Evolutionary conservation across 306 rosid species (phyloP).

Genomic region (Begonia masoniana): DNA sequence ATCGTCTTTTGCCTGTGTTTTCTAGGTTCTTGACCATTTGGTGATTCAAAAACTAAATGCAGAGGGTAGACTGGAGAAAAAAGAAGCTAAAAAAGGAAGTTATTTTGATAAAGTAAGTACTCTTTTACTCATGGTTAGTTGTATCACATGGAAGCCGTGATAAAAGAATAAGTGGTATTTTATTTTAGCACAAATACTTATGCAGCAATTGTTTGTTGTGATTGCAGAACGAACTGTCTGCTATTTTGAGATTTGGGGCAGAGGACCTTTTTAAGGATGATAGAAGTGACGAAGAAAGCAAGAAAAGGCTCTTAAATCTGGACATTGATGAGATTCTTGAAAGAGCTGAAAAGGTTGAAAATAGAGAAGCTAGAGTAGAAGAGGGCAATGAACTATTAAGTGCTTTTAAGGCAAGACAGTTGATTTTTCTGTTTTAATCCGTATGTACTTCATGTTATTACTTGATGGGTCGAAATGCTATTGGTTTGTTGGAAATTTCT

Average conservation of each 20-base stretch:
- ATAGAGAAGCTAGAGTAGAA: slow-evolving; percentile 64
- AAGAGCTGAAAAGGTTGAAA: slow-evolving; percentile 99
- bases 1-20: slow-evolving; percentile 16
- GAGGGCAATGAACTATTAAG: slow-evolving; percentile 67
- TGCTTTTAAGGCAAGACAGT: slow-evolving; percentile 81
- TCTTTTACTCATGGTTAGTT: neutral
- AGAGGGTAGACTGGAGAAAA: slow-evolving; percentile 96
- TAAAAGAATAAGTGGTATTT: neutral
- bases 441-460: too few relatives aligned
- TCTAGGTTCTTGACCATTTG: slow-evolving; percentile 95
- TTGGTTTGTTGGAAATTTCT: too few relatives aligned
- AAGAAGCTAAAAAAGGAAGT: slow-evolving; percentile 83
- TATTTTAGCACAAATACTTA: neutral
- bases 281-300: slow-evolving; percentile 92
- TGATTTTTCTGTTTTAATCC: neutral
- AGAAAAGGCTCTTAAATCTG: slow-evolving; percentile 78
- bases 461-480: too few relatives aligned
- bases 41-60: slow-evolving; percentile 98
- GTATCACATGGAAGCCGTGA: too few relatives aligned
- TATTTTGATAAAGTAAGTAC: slow-evolving; percentile 82
- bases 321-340: slow-evolving; percentile 99
- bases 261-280: slow-evolving; percentile 98
- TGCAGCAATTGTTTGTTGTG: neutral
- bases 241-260: slow-evolving; percentile 95
- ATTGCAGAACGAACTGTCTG: slow-evolving; percentile 88